Evolutionary conservation across 106 monocot genomes (phyloP).

Genomic region (Triglochin maritima): DNA sequence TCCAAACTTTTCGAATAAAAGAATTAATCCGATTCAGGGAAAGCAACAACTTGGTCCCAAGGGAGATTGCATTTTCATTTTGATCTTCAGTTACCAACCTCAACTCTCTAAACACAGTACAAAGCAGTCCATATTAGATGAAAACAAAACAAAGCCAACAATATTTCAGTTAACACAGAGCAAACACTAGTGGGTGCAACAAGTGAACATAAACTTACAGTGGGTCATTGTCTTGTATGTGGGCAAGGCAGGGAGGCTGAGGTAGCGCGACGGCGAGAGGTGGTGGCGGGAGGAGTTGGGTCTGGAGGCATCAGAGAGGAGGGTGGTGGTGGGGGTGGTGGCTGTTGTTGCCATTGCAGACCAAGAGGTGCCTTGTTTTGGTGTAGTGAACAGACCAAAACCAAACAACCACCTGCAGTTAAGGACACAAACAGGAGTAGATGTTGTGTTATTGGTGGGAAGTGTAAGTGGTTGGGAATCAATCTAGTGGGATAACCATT

Average conservation of each 20-base stretch:
- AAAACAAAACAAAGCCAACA: neutral
- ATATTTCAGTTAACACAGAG: neutral
- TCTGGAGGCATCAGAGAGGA: neutral
- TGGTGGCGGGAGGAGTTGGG: neutral
- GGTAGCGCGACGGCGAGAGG: neutral
- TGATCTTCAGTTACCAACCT: too few relatives aligned
- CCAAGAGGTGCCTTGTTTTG: neutral
- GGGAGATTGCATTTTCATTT: too few relatives aligned
- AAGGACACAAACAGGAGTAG: too few relatives aligned
- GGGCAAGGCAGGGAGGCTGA: neutral
- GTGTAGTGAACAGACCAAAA: neutral
- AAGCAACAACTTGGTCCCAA: too few relatives aligned
- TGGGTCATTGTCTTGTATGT: neutral
- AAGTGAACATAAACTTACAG: neutral
- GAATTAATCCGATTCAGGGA: too few relatives aligned
- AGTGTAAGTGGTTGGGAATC: too few relatives aligned
- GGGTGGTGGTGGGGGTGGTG: neutral
- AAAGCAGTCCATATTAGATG: neutral
- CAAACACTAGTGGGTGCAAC: neutral
- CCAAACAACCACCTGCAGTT: neutral
- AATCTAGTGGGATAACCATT: too few relatives aligned
- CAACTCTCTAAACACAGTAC: neutral
- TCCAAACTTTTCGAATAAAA: too few relatives aligned
- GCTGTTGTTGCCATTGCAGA: neutral
- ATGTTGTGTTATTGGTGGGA: too few relatives aligned